phyloP scores from a whole-genome alignment of 2,329 filamentous ascomycete species.

The Coniochaeta prunicola region DNA sequence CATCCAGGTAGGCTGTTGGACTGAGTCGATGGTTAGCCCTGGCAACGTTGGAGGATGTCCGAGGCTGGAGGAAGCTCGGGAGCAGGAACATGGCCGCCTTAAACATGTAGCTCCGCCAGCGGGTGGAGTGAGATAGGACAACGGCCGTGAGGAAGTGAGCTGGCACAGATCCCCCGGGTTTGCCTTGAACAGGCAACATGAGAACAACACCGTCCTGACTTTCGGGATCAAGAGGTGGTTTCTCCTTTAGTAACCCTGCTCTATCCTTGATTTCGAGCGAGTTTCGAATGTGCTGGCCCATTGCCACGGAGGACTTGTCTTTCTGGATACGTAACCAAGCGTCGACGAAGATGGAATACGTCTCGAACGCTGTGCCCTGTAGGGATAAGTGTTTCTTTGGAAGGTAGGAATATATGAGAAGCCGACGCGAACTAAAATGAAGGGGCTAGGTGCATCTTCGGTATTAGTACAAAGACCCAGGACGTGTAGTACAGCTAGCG shows the following conservation, averaged over 20 bases:
- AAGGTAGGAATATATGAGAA: conserved; percentile 4
- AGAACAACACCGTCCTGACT: conserved; percentile 26
- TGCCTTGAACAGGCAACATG: neutral
- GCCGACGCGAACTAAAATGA: neutral
- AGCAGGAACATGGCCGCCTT: conserved; percentile 36
- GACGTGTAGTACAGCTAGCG: neutral
- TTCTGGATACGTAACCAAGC: neutral
- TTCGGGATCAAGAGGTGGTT: conserved; percentile 33
- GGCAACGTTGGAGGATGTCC: conserved; percentile 29
- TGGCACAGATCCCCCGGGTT: neutral
- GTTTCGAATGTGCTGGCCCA: conserved; percentile 30
- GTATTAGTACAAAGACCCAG: conserved; percentile 6
- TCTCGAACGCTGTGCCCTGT: conserved; percentile 11
- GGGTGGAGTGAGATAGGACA: conserved; percentile 15
- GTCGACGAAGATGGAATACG: neutral
- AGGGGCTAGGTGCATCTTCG: neutral
- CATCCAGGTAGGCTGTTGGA: conserved; percentile 51
- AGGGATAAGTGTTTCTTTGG: conserved; percentile 6
- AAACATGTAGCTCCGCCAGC: conserved; percentile 29
- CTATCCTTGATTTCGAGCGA: conserved; percentile 35
- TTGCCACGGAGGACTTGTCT: conserved; percentile 19
- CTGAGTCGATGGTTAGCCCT: conserved; percentile 30
- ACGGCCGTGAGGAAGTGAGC: neutral
- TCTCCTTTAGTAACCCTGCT: conserved; percentile 35
- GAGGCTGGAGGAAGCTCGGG: conserved; percentile 45